phyloP scores from a whole-genome alignment of 257 asterid species.

The Scutellaria barbata region DNA sequence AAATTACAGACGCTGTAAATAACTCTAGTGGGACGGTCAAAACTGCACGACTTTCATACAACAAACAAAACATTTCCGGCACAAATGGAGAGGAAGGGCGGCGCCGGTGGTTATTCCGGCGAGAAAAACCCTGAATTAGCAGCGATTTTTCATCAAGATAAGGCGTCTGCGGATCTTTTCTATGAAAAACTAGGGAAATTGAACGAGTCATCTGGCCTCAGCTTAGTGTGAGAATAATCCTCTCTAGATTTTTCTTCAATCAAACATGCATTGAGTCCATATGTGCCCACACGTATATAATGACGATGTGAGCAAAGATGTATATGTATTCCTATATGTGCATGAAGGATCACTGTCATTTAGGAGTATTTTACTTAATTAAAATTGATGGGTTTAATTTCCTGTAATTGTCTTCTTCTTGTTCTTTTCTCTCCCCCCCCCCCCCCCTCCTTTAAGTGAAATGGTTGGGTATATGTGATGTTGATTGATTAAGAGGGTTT shows the following conservation, averaged over 20 bases:
- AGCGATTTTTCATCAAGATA: not conserved
- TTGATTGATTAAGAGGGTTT: not conserved
- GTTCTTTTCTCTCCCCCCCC: not conserved
- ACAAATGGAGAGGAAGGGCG: slow-evolving; percentile 38
- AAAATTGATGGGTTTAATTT: slow-evolving; percentile 13
- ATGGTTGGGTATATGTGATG: not conserved
- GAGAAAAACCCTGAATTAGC: slow-evolving; percentile 24
- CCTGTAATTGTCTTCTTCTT: not conserved
- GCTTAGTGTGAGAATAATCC: slow-evolving; percentile 51
- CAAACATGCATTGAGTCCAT: slow-evolving; percentile 31
- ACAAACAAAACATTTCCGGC: not conserved
- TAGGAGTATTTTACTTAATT: not conserved
- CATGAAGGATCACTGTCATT: slow-evolving; percentile 5
- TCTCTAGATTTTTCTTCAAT: not conserved
- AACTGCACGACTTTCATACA: not conserved
- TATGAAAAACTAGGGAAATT: slow-evolving; percentile 58
- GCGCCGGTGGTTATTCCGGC: slow-evolving; percentile 39
- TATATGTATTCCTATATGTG: not conserved
- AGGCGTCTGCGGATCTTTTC: slow-evolving; percentile 47
- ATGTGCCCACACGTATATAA: slow-evolving; percentile 1
- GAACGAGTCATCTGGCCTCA: slow-evolving; percentile 74
- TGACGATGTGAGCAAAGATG: slow-evolving; percentile 1
- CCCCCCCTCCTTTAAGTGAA: not conserved
- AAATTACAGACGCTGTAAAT: slow-evolving; percentile 13
- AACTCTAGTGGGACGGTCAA: slow-evolving; percentile 37